Conservation (phyloP, 2,329 filamentous ascomycete species). For the Hymenoscyphus infarciens region DNA sequence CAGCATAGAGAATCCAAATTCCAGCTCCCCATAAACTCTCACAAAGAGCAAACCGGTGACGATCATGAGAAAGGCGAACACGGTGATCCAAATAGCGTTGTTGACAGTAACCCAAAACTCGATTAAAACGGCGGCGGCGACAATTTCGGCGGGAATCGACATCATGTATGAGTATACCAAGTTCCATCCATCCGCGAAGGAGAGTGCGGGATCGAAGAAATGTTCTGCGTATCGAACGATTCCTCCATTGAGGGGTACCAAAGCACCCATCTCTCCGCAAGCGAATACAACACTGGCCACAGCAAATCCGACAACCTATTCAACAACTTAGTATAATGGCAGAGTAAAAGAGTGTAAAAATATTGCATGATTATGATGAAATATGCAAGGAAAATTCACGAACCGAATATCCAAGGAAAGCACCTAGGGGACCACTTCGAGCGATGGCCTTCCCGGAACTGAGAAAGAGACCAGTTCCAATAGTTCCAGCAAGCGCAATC, state of each 20-base stretch:
- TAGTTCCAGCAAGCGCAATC: slow-evolving; percentile 44
- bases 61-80: slow-evolving; percentile 39
- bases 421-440: slow-evolving; percentile 48
- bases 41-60: slow-evolving; percentile 39
- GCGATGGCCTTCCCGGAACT: slow-evolving; percentile 48
- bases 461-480: slow-evolving; percentile 39
- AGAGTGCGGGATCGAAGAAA: slow-evolving; percentile 39
- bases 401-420: slow-evolving; percentile 36
- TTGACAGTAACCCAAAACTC: slow-evolving; percentile 58
- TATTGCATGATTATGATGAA: slow-evolving; percentile 42
- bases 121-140: slow-evolving; percentile 59
- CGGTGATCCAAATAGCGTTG: slow-evolving; percentile 41
- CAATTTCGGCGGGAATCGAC: slow-evolving; percentile 49
- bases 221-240: slow-evolving; percentile 38
- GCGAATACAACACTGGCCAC: slow-evolving; percentile 20
- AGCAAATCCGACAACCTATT: slow-evolving; percentile 50
- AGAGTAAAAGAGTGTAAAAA: slow-evolving; percentile 44
- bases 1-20: slow-evolving; percentile 50
- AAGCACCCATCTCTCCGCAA: slow-evolving; percentile 25
- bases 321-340: slow-evolving; percentile 43
- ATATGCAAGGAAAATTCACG: background rate
- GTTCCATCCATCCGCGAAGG: slow-evolving; percentile 36
- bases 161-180: slow-evolving; percentile 32
- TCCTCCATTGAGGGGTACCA: slow-evolving; percentile 45
- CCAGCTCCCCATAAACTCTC: slow-evolving; percentile 49